Percentiles rank a stretch among this genome's conserved stretches.
phyloP scores from a whole-genome alignment of 2,329 filamentous ascomycete genomes.

The Botryotinia calthae region DNA sequence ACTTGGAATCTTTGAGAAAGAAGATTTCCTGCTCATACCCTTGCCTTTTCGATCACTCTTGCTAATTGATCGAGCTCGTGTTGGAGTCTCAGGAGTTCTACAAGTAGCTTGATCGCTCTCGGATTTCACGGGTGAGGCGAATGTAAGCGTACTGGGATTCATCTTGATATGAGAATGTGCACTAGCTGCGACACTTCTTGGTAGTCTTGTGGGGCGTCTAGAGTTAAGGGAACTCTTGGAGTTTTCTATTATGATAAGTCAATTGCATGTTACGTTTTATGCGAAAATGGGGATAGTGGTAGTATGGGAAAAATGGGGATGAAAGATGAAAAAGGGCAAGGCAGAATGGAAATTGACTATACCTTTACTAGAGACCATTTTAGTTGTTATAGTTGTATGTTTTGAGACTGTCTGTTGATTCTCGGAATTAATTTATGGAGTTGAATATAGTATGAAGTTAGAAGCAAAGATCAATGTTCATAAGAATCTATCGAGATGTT shows the following conservation, averaged over 20 bases:
- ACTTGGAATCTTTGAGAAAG: not conserved
- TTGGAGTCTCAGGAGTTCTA: not conserved
- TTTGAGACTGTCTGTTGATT: not conserved
- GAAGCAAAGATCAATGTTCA: not conserved
- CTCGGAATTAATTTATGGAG: fast-evolving
- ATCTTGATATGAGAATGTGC: not conserved
- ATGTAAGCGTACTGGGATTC: not conserved
- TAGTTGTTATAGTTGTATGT: not conserved
- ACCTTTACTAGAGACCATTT: not conserved
- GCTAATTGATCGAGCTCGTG: not conserved
- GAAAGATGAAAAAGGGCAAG: fast-evolving
- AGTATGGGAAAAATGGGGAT: fast-evolving
- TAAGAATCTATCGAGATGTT: not conserved
- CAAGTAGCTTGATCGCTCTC: not conserved
- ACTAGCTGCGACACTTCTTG: not conserved
- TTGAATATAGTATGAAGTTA: not conserved
- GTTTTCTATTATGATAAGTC: not conserved
- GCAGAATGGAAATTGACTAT: not conserved
- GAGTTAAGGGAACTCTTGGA: not conserved
- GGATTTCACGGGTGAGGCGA: not conserved
- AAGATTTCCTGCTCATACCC: fast-evolving
- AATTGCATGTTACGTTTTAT: no score
- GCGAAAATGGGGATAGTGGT: no score
- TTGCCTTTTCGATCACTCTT: not conserved
- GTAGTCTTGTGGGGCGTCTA: not conserved